Percentiles rank a stretch among this genome's conserved stretches.
Conservation (phyloP, 2,329 filamentous ascomycete species). For the Phoma sp. region DNA sequence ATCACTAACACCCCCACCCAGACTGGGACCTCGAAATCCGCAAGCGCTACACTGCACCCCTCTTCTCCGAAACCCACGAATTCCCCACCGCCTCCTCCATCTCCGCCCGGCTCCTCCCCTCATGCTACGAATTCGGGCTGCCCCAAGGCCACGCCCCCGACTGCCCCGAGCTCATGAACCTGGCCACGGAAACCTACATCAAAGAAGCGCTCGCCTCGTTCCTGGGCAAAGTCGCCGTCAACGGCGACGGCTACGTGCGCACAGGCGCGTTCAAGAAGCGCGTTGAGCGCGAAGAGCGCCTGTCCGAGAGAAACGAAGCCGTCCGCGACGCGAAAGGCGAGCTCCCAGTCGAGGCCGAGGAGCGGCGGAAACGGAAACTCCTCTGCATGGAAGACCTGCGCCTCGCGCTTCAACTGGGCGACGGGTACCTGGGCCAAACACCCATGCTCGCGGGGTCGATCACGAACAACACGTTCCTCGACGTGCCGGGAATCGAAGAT, state of each 20-base stretch:
- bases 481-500: slow-evolving; percentile 50
- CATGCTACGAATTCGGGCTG: slow-evolving; percentile 69
- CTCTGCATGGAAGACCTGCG: slow-evolving; percentile 80
- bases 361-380: slow-evolving; percentile 72
- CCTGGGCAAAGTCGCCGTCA: slow-evolving; percentile 60
- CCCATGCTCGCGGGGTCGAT: slow-evolving; percentile 75
- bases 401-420: slow-evolving; percentile 75
- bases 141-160: slow-evolving; percentile 58
- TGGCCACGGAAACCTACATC: slow-evolving; percentile 67
- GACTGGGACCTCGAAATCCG: slow-evolving; percentile 70
- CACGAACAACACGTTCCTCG: slow-evolving; percentile 69
- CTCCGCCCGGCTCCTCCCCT: slow-evolving; percentile 65
- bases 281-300: slow-evolving; percentile 76
- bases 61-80: slow-evolving; percentile 67
- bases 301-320: slow-evolving; percentile 74
- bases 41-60: slow-evolving; percentile 67
- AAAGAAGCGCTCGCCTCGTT: slow-evolving; percentile 65
- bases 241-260: slow-evolving; percentile 67
- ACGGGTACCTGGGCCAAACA: slow-evolving; percentile 77
- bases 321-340: slow-evolving; percentile 76
- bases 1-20: slow-evolving; percentile 13
- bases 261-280: slow-evolving; percentile 79
- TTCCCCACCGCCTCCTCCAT: slow-evolving; percentile 66
- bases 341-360: slow-evolving; percentile 80
- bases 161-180: slow-evolving; percentile 65